phyloP scores from a whole-genome alignment of 495 filamentous ascomycete genomes.

The Bombardia bombarda region DNA sequence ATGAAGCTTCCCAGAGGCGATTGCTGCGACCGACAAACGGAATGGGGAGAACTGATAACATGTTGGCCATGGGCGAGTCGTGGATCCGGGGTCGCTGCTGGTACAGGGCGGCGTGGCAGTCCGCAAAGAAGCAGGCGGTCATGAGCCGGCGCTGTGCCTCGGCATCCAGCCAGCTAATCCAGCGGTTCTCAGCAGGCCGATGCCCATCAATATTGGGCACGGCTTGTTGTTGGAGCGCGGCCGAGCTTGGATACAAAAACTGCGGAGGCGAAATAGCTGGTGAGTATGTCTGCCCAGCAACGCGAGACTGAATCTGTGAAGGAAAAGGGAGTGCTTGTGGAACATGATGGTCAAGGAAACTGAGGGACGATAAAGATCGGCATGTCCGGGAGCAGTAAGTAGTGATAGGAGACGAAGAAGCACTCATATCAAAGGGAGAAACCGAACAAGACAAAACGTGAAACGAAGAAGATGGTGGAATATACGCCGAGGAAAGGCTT shows the following conservation, averaged over 20 bases:
- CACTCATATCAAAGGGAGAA: conserved; percentile 15
- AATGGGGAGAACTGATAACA: conserved; percentile 21
- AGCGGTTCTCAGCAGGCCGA: conserved; percentile 25
- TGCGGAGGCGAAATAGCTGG: conserved; percentile 32
- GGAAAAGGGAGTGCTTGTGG: conserved; percentile 11
- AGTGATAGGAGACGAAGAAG: conserved; percentile 6
- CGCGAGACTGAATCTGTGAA: conserved; percentile 13
- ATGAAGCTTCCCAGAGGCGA: conserved; percentile 32
- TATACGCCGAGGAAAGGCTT: conserved; percentile 15
- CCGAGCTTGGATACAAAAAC: conserved; percentile 25
- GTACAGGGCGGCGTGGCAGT: conserved; percentile 42
- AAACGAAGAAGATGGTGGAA: conserved; percentile 14
- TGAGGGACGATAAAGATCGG: conserved; percentile 22
- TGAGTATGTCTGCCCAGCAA: conserved; percentile 35
- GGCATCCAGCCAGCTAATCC: conserved; percentile 39
- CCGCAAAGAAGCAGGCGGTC: conserved; percentile 41
- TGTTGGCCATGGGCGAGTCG: conserved; percentile 19
- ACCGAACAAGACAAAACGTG: conserved; percentile 3
- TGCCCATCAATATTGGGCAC: conserved; percentile 19
- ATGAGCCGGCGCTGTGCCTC: conserved; percentile 44
- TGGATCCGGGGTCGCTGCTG: conserved; percentile 36
- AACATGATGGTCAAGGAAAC: conserved; percentile 13
- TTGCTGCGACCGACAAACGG: conserved; percentile 29
- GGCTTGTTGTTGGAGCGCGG: conserved; percentile 15
- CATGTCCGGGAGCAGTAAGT: conserved; percentile 5